Evolutionary conservation across 441 rosid species (phyloP).

Genomic region (Eutrema salsugineum): DNA sequence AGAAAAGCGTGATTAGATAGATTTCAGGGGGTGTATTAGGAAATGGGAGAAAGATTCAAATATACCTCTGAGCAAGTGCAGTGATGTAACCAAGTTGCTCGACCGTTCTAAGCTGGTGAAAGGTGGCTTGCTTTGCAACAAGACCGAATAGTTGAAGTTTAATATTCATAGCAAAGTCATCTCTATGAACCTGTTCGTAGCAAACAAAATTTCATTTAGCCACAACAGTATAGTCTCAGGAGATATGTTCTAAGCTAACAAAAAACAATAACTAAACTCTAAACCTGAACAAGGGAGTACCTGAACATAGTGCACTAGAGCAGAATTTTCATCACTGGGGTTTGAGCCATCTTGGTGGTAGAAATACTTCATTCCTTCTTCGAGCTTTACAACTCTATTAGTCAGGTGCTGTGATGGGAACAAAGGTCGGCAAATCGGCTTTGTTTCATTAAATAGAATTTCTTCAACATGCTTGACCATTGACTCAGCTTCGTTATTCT

Average conservation of each 20-base stretch:
- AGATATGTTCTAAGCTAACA: not conserved
- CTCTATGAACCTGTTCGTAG: constrained; percentile 40
- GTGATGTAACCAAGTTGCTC: constrained; percentile 93
- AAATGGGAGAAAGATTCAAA: not conserved
- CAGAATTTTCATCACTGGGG: constrained; percentile 76
- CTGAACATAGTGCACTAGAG: constrained; percentile 83
- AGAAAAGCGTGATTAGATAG: not conserved
- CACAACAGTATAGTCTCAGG: not conserved
- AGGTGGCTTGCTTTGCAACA: constrained; percentile 77
- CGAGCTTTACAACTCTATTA: constrained; percentile 76
- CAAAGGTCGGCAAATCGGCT: constrained; percentile 61
- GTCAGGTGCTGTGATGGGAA: constrained; percentile 78
- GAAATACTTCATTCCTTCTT: constrained; percentile 49
- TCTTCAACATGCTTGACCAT: constrained; percentile 61
- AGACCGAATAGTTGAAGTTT: constrained; percentile 77
- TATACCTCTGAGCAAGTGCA: constrained; percentile 62
- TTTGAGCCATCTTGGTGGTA: constrained; percentile 67
- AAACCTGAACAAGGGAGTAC: constrained; percentile 31
- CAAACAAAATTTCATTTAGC: constrained; percentile 8
- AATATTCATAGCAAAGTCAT: constrained; percentile 68
- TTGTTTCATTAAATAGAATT: constrained; percentile 51
- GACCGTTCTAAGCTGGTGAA: constrained; percentile 93
- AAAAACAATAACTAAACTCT: constrained; percentile 3
- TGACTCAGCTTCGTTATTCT: constrained; percentile 56
- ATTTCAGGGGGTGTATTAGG: not conserved